These are phyloP conservation scores for Aspergillus indologenus DNA, from an alignment of 495 filamentous ascomycete species.

Conservation along the genomic window DNA sequence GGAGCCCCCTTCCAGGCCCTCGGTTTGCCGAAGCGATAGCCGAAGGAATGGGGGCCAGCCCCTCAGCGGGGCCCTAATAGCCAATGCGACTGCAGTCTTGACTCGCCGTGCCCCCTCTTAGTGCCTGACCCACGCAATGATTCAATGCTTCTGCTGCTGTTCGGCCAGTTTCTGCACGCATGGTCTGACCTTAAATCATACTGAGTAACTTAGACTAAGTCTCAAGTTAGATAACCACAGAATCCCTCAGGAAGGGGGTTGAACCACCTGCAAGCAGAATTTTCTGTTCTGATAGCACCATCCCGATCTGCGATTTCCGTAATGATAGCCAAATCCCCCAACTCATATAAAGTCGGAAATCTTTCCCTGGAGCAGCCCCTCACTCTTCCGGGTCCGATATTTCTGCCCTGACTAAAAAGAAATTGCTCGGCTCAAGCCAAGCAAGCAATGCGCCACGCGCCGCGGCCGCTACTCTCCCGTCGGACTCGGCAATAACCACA, in stretches of 20 bases:
- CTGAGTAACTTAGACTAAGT: too few species aligned
- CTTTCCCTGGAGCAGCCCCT: not conserved
- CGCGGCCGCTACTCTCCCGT: not conserved
- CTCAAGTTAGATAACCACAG: not conserved
- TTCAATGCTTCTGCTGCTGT: too few species aligned
- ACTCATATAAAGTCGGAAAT: not conserved
- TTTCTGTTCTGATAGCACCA: not conserved
- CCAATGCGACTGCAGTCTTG: not conserved
- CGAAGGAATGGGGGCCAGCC: not conserved
- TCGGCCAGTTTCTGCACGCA: not conserved
- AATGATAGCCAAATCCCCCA: not conserved
- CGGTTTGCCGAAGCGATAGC: constrained; percentile 12
- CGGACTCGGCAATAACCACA: not conserved
- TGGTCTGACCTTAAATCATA: not conserved
- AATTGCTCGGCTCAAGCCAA: not conserved
- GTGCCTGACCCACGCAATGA: not conserved
- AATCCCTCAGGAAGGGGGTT: not conserved
- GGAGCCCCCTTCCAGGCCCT: not conserved
- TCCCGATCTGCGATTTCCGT: not conserved
- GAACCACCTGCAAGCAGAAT: not conserved
- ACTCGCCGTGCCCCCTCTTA: not conserved
- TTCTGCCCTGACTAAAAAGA: too few species aligned
- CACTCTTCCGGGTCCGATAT: too few species aligned
- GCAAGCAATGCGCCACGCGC: not conserved
- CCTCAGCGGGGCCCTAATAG: not conserved